Conservation (phyloP, 2,329 filamentous ascomycete species). For the Penicillium concentricum region DNA sequence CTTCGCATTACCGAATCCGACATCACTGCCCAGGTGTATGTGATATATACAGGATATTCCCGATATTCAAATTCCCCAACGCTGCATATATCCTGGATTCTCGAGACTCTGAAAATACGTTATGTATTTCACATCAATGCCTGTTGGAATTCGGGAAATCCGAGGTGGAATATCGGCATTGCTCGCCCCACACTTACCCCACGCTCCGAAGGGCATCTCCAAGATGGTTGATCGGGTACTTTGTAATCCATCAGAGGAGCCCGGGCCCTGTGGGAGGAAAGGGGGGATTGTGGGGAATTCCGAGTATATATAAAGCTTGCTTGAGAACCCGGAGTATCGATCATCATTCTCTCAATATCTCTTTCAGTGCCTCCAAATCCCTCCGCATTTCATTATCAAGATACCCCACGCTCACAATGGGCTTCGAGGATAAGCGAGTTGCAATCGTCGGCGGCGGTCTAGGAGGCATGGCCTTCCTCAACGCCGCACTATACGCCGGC, state of each 20-base stretch:
- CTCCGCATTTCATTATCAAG: not conserved
- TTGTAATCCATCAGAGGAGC: not conserved
- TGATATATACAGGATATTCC: not conserved
- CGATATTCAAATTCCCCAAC: not conserved
- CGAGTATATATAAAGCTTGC: conserved; percentile 12
- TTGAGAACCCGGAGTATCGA: not conserved
- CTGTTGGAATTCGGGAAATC: conserved; percentile 7
- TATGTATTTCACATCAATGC: not conserved
- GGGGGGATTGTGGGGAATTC: conserved; percentile 2
- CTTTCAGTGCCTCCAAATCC: not conserved
- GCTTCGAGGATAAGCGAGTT: conserved; percentile 30
- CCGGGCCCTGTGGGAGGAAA: no score
- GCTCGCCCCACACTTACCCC: conserved; percentile 18
- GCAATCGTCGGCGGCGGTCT: conserved; percentile 39
- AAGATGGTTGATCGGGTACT: conserved; percentile 12
- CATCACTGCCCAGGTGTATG: not conserved
- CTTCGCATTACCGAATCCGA: not conserved
- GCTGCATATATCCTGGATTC: not conserved
- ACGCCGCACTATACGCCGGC: conserved; percentile 35
- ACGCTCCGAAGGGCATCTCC: conserved; percentile 18
- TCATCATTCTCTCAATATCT: not conserved
- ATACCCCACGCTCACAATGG: conserved; percentile 19
- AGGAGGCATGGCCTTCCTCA: conserved; percentile 39
- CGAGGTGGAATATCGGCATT: conserved; percentile 8
- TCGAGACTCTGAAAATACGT: not conserved